Conservation (phyloP, 371 early-diverging fungal species). For the Capillidium heterosporum region DNA sequence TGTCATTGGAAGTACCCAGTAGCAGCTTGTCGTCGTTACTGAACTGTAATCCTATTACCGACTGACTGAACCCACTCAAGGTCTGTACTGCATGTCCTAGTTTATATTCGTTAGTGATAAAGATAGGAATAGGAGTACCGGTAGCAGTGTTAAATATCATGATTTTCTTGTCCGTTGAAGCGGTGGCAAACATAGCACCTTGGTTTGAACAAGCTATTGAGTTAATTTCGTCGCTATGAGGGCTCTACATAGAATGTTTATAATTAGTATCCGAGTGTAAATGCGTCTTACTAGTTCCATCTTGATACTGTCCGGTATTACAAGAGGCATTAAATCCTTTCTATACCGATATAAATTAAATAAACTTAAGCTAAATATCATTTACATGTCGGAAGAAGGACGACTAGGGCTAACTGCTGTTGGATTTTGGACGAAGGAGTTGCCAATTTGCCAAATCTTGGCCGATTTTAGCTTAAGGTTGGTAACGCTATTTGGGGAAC, state of each 20-base stretch:
- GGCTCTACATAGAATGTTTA: conserved; percentile 16
- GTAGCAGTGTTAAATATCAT: conserved; percentile 62
- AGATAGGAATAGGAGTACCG: conserved; percentile 17
- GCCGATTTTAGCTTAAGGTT: too few species aligned
- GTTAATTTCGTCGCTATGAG: conserved; percentile 63
- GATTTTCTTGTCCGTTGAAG: conserved; percentile 72
- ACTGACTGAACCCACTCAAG: conserved; percentile 70
- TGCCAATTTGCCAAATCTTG: too few species aligned
- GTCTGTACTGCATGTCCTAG: conserved; percentile 25
- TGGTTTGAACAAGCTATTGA: conserved; percentile 54
- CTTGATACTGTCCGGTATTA: not conserved
- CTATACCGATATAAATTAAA: not conserved
- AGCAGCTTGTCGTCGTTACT: conserved; percentile 56
- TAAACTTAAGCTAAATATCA: not conserved
- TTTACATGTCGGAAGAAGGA: not conserved
- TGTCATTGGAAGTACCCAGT: conserved; percentile 77
- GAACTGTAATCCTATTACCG: conserved; percentile 67
- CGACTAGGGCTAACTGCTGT: too few species aligned
- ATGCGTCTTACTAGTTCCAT: not conserved
- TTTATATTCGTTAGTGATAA: not conserved
- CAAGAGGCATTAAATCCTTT: not conserved
- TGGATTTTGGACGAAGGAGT: too few species aligned
- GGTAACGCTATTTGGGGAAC: too few species aligned
- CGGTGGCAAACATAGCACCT: conserved; percentile 68
- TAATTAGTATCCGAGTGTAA: not conserved